phyloP scores from a whole-genome alignment of 352 stramenopile genomes.

The Phytophthora pseudosyringae region DNA sequence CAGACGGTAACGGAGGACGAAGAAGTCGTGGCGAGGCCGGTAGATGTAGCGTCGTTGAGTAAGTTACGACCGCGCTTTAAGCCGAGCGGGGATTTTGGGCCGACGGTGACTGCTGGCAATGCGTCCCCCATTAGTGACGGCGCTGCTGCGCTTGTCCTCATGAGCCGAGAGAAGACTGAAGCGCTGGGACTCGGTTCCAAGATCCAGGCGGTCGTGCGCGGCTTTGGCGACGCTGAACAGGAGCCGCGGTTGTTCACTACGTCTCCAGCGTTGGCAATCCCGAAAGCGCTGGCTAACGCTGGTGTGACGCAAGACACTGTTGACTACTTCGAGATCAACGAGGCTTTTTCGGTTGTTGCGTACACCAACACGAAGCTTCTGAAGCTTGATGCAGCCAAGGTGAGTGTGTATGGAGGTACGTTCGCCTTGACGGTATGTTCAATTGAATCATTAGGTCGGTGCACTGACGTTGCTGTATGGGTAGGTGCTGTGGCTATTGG shows the following conservation, averaged over 20 bases:
- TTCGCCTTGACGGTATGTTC: background rate
- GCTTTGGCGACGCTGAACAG: conserved; percentile 78
- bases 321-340: conserved; percentile 98
- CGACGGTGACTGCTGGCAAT: conserved; percentile 96
- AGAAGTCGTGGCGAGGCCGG: conserved; percentile 75
- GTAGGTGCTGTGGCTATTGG: conserved; percentile 64
- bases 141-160: conserved; percentile 93
- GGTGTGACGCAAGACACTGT: conserved; percentile 85
- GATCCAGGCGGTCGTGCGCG: conserved; percentile 70
- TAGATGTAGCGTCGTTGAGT: conserved; percentile 89
- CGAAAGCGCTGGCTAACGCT: conserved; percentile 82
- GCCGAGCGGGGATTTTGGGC: conserved; percentile 60
- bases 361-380: conserved; percentile 94
- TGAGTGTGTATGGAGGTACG: conserved; percentile 96
- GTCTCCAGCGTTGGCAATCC: conserved; percentile 92
- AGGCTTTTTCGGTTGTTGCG: conserved; percentile 96
- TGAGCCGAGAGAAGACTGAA: conserved; percentile 83
- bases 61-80: conserved; percentile 93
- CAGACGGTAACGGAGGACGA: conserved; percentile 81
- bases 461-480: background rate
- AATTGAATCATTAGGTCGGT: background rate
- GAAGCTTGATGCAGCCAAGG: conserved; percentile 79
- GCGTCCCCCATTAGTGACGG: conserved; percentile 96
- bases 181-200: conserved; percentile 58
- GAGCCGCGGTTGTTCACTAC: conserved; percentile 94